Evolutionary conservation across 129 eudicot genomes (phyloP).

Genomic region (Heracleum sosnowskyi): DNA sequence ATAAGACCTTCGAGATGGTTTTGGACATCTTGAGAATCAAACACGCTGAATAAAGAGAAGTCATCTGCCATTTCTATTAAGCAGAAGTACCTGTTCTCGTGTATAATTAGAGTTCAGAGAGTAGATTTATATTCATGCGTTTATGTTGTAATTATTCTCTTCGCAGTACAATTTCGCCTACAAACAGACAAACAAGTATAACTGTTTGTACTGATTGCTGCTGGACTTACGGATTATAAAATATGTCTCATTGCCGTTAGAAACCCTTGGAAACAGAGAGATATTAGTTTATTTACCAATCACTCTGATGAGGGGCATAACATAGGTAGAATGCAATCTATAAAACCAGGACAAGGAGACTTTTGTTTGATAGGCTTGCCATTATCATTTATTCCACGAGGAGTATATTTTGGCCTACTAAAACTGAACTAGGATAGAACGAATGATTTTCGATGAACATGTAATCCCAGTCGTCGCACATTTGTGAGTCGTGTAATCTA

Average conservation of each 20-base stretch:
- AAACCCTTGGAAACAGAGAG: background rate
- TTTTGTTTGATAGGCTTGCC: background rate
- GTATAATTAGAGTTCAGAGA: background rate
- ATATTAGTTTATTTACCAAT: background rate
- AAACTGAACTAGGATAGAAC: background rate
- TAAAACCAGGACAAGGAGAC: background rate
- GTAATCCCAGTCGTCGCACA: background rate
- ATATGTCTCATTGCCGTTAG: background rate
- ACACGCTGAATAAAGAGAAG: background rate
- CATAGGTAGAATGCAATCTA: background rate
- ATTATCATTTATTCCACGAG: background rate
- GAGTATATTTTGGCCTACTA: background rate
- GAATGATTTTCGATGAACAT: too few species aligned
- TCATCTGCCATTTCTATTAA: slow-evolving; percentile 5
- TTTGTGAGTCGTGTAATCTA: too few species aligned
- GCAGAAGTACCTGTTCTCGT: background rate
- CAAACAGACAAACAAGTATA: background rate
- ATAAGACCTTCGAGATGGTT: slow-evolving; percentile 1
- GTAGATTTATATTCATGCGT: background rate
- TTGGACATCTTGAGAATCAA: background rate
- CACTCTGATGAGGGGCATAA: background rate
- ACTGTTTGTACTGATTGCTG: background rate
- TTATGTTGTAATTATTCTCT: background rate
- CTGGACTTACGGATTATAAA: background rate
- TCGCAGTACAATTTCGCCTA: background rate